Evolutionary conservation across 202 grass and related monocot genomes (phyloP), one percentile per base, ranked within the genome.

Genomic region (Carex arenaria): DNA sequence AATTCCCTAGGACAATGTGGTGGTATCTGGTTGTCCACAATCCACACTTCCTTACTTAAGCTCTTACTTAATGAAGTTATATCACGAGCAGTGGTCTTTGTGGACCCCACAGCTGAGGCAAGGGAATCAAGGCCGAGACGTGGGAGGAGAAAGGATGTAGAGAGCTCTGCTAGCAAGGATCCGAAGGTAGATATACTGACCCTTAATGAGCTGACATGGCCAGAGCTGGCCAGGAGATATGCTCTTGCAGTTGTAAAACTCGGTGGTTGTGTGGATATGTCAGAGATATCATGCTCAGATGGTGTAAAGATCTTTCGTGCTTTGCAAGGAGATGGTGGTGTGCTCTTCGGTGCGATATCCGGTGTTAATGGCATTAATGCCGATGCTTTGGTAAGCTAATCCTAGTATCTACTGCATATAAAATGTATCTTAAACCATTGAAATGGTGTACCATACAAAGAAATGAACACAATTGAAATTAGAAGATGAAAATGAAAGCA

Each of bases 191-290:
- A 93, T 79, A 89, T 92, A 79, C 86, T 95, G 84, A 91, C 89
- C 87, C 74, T 90, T 88, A 99, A 99, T 88, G 87, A 80, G 61
- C 87, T 99, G 82, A 92, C 96, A 61, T 95, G 96, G 96, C 96
- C 96, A 15, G 96, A 99, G 73, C 89, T 99, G 88, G 89, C 88
- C 81, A 87, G 96, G 82, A 95, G 96, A 89, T 99, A 99, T 90
- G 85, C 93, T 83, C 83, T 99, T 81, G 96, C 86, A 81, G 68
- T 99, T 86, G 91, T 72, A 81, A 90, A 89, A 67, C 84, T 93
- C 11, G 86, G 87, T 72, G 93, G 86, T 43, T 91, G 83, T 85
- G 85, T 94, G 88, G 96, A 99, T 88, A 85, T 90, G 54, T 90
- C 91, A 81, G 96, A 99, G 88, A 79, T 92, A 81, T 95, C 88